phyloP scores from a whole-genome alignment of 139 green algal species.

The Chlorella sp. region DNA sequence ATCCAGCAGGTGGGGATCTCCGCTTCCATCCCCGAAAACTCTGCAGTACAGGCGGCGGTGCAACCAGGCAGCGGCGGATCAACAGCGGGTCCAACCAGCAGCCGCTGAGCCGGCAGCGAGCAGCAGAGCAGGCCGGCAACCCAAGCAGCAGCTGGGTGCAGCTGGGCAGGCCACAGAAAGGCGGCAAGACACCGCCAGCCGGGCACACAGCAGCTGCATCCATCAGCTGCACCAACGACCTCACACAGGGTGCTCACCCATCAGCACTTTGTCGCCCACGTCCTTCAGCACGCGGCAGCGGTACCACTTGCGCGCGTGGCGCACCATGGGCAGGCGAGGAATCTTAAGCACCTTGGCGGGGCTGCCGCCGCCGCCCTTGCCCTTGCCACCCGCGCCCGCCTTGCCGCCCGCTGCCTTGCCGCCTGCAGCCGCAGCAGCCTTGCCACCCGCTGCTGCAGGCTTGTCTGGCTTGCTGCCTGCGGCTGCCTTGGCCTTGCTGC shows the following conservation, averaged over 20 bases:
- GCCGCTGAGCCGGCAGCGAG: not conserved
- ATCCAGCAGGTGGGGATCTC: constrained; percentile 62
- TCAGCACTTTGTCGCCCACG: constrained; percentile 40
- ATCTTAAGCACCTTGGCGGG: constrained; percentile 47
- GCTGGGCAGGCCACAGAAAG: too few relatives aligned
- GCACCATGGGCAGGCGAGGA: constrained; percentile 79
- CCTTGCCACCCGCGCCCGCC: not conserved
- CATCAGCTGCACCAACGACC: too few relatives aligned
- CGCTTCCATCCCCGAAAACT: constrained; percentile 68
- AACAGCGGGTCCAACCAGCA: too few relatives aligned
- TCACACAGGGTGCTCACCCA: constrained; percentile 53
- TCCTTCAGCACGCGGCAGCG: constrained; percentile 67
- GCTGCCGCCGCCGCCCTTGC: not conserved
- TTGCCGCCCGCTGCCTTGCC: not conserved
- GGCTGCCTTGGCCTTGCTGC: not conserved
- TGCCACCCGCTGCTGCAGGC: not conserved
- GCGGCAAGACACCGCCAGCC: too few relatives aligned
- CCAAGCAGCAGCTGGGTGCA: too few relatives aligned
- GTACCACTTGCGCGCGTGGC: constrained; percentile 69
- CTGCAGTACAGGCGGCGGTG: constrained; percentile 13
- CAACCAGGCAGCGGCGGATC: not conserved
- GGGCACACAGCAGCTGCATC: not conserved
- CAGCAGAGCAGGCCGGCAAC: too few relatives aligned
- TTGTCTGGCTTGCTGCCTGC: not conserved
- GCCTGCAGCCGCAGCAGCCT: not conserved